These are phyloP conservation scores for Rosa persica DNA, from an alignment of 306 rosid species.

Conservation along the genomic window DNA sequence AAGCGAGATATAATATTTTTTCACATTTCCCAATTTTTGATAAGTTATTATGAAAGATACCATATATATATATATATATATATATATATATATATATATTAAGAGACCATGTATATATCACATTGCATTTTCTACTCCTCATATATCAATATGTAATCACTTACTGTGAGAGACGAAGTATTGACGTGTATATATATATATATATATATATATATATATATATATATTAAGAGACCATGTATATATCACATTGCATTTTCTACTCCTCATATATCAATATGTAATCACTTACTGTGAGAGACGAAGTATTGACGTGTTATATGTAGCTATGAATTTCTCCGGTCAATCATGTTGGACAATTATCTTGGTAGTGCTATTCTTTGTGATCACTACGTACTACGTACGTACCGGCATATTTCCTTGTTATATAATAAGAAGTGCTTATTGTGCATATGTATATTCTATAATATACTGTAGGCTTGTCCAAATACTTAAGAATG, in stretches of 20 bases:
- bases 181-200: no score
- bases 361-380: not conserved
- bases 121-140: no score
- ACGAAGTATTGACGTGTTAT: not conserved
- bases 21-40: no score
- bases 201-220: no score
- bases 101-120: no score
- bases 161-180: not conserved
- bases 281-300: not conserved
- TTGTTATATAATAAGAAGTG: not conserved
- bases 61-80: no score
- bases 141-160: not conserved
- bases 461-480: not conserved
- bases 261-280: no score
- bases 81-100: no score
- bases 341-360: not conserved
- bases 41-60: no score
- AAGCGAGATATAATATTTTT: no score
- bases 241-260: no score
- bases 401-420: not conserved
- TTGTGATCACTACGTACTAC: not conserved
- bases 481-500: not conserved
- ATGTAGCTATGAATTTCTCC: not conserved
- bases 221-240: no score
- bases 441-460: not conserved